Conservation (phyloP, 306 rosid genomes). For the Pyrus bretschneideri region DNA sequence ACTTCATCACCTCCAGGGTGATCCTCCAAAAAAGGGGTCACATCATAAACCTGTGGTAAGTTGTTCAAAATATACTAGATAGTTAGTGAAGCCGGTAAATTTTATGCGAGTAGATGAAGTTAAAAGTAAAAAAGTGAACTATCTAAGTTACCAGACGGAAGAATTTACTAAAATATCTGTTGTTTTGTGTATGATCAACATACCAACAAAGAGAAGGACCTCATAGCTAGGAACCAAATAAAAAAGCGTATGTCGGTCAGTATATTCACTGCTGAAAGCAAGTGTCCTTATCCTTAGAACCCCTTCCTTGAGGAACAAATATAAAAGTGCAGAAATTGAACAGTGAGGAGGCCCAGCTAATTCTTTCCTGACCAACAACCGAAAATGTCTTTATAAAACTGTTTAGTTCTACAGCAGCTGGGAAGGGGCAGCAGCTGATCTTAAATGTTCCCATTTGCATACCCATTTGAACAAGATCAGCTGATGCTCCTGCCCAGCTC, state of each 20-base stretch:
- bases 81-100: neutral
- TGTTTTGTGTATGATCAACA: neutral
- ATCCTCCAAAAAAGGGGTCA: slow-evolving; percentile 77
- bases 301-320: neutral
- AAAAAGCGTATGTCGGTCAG: neutral
- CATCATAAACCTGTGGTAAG: slow-evolving; percentile 65
- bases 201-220: neutral
- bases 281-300: neutral
- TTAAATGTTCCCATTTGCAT: neutral
- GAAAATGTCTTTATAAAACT: neutral
- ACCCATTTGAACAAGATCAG: neutral
- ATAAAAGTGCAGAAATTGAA: neutral
- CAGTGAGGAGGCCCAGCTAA: neutral
- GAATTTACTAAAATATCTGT: neutral
- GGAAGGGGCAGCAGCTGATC: neutral
- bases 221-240: neutral
- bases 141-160: neutral
- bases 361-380: neutral
- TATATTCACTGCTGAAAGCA: neutral
- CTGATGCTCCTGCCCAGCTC: neutral
- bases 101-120: neutral
- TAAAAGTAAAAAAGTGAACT: neutral
- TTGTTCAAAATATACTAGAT: slow-evolving; percentile 1
- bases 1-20: slow-evolving; percentile 98
- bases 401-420: neutral